Conservation (phyloP, 345 rosid species). For the Eucalyptus curtisii region DNA sequence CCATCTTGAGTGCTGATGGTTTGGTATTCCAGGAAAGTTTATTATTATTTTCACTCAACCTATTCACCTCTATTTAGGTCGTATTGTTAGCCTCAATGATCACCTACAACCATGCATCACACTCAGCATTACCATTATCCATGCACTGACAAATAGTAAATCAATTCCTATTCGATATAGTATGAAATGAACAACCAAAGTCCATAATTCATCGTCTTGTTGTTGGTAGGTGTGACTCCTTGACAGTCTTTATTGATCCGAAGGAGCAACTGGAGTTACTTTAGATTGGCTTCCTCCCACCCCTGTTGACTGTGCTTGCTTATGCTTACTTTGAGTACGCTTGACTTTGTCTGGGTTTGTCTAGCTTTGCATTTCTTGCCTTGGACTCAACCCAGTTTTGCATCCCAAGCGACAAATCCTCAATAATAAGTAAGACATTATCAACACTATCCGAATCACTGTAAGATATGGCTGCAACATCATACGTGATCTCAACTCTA, state of each 20-base stretch:
- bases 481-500: background rate
- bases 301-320: too few species aligned
- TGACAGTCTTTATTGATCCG: too few species aligned
- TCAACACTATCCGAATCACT: background rate
- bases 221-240: background rate
- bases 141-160: background rate
- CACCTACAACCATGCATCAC: background rate
- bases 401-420: background rate
- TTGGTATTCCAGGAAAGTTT: too few species aligned
- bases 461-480: background rate
- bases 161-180: background rate
- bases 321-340: too few species aligned
- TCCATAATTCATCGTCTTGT: background rate
- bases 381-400: background rate
- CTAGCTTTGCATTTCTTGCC: background rate
- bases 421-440: background rate
- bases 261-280: too few species aligned
- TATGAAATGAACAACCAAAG: background rate
- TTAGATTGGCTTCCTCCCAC: too few species aligned
- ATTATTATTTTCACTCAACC: too few species aligned
- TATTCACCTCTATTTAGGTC: too few species aligned
- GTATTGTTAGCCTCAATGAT: too few species aligned
- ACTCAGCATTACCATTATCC: rapidly evolving
- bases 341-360: too few species aligned
- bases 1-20: too few species aligned